Evolutionary conservation across 495 filamentous ascomycete genomes (phyloP), one percentile per base, ranked within the genome.

Genomic region (Neurospora pannonica): DNA sequence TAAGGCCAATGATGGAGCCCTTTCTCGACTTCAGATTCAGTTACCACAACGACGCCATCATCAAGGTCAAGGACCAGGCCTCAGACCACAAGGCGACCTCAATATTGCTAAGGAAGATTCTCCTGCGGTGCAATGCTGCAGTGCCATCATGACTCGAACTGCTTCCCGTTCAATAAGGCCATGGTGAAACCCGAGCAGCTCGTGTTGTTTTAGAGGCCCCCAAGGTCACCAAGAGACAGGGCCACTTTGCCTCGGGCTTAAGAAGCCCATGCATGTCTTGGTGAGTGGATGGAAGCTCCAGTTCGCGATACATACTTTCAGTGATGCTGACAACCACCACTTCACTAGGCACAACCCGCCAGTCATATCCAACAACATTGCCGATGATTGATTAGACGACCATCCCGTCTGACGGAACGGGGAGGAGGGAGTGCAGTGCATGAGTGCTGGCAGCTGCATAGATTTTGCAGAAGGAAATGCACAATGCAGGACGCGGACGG

Each of bases 1-100:
- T 71, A 72, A 74, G 73, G 71, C 78, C 80, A 80, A 81, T 79
- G 73, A 77, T 76, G 73, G 77, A 67, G 1, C 54, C 11, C 21
- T 54, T 7, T 48, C 42, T 21, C 42, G 17, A 46, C 42, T 46
- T 46, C 17, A 40, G 13, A 43, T 43, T n/a, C n/a, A n/a, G n/a
- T n/a, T 19, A 43, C 2, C 40, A 43, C 34, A 37, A 37, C n/a
- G n/a, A n/a, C n/a, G n/a, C n/a, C n/a, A n/a, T 6, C 5, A 36
- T 6, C 4, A 48, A 24, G 21, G 21, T 13, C 46, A 24, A 54
- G 46, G 21, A 54, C 46, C 46, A 54, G 46, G 46, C n/a, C 39
- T 19, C 19, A 48, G n/a, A 54, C 13, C n/a, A 21, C 43, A 48
- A 46, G 24, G 48, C 71, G 36, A 38, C 31, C 38, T 54, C 72